A percentile compares a stretch with the other conserved stretches of the same genome.
Conservation (phyloP, 495 filamentous ascomycete species). For the Neurospora sp. region DNA sequence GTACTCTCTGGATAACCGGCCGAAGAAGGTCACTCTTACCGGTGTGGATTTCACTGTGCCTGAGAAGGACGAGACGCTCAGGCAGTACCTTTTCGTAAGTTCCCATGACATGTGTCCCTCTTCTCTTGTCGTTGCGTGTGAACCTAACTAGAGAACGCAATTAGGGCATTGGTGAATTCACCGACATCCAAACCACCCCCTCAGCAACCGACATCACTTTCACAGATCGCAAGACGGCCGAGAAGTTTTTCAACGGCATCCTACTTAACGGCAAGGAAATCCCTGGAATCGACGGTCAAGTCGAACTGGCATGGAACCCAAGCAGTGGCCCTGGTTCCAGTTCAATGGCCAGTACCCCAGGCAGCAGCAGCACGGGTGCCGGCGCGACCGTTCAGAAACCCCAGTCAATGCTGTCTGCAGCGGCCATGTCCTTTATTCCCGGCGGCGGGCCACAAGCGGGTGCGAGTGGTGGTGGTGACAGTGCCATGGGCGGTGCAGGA, state of each 20-base stretch:
- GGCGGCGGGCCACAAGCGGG: not conserved
- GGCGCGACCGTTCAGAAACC: not conserved
- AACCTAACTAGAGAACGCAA: conserved; percentile 10
- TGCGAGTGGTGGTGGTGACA: not conserved
- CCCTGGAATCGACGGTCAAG: conserved; percentile 58
- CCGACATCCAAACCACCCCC: conserved; percentile 59
- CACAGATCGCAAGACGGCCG: conserved; percentile 81
- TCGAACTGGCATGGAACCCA: conserved; percentile 66
- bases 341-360: conserved; percentile 3
- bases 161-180: conserved; percentile 75
- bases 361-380: not conserved
- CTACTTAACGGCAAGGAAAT: conserved; percentile 48
- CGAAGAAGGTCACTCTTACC: conserved; percentile 63
- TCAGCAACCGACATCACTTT: conserved; percentile 60
- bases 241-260: conserved; percentile 65
- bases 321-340: conserved; percentile 29
- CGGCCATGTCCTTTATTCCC: not conserved
- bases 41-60: conserved; percentile 55
- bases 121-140: not conserved
- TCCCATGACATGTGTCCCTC: not conserved
- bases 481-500: not conserved
- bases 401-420: not conserved
- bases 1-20: conserved; percentile 78
- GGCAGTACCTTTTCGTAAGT: conserved; percentile 78
- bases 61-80: conserved; percentile 71